Base-by-base conservation (phyloP, 306 rosid species). In the Cicer bijugum region DNA sequence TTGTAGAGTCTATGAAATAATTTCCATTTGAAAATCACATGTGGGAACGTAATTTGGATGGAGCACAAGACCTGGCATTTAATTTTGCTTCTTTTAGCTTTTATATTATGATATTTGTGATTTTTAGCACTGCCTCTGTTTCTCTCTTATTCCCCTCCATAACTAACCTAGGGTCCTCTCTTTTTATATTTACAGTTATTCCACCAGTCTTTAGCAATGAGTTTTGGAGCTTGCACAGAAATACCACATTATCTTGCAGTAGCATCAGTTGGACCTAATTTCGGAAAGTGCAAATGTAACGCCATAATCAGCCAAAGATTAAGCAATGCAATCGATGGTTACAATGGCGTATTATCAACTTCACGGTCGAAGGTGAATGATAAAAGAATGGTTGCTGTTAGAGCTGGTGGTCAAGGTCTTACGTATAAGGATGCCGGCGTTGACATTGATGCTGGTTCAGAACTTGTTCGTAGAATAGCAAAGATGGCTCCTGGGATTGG, bases 401-500 rank as follows among this genome's bases (percentile, higher is more conserved):
- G 43, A 12, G 80, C 73, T 8, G 16, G 42, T 8, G 35, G 39
- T 10, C 82, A 60, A 39, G 87, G 92, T 56, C 88, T 94, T 14
- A 89, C 96, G 1, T 94, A 94, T 62, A 89, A 81, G 75, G 98
- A 86, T 37, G 88, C 98, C 15, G 97, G 98, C 1, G 98, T 94
- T 8, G 97, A 94, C 66, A 94, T 91, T 57, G 98, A 94, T 17
- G 98, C 98, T 1, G 97, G 95, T 35, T 75, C 97, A 1, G 97
- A 94, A 68, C 98, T 94, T 28, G 98, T 91, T 66, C 77, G 87
- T 6, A 82, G 97, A 64, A 94, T 94, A 56, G 91, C 94, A 0
- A 89, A 89, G 81, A 89, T 94, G 97, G 96, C 97, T 1, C 98
- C 97, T 9, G 96, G 91, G 6, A 87, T 94, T 52, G 97, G 98